Conservation (phyloP, 2,329 filamentous ascomycete genomes). For the Alternaria sp. region DNA sequence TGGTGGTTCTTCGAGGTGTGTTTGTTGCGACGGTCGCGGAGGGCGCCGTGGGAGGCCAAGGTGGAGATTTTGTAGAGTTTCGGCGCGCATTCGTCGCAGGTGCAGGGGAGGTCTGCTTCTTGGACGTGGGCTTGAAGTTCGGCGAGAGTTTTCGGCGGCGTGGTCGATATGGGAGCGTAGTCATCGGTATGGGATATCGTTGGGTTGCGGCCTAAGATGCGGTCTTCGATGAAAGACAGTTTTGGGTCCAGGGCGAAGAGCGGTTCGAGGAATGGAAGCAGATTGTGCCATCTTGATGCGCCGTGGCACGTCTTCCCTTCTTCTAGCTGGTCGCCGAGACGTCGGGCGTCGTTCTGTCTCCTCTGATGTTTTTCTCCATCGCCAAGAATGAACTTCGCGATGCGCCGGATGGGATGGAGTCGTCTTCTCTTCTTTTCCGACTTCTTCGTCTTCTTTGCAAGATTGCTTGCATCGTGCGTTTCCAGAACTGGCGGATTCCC, state of each 20-base stretch:
- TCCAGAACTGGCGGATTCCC: conserved; percentile 8
- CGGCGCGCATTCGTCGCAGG: conserved; percentile 22
- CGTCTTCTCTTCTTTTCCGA: conserved; percentile 7
- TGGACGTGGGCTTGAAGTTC: conserved; percentile 8
- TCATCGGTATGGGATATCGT: background rate
- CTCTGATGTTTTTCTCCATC: background rate
- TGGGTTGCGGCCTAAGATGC: conserved; percentile 14
- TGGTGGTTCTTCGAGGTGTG: background rate
- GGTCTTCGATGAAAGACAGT: conserved; percentile 19
- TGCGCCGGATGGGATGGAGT: conserved; percentile 11
- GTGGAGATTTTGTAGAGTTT: conserved; percentile 16
- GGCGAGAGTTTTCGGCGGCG: conserved; percentile 1
- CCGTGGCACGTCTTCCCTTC: conserved; percentile 13
- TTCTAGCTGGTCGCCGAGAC: background rate
- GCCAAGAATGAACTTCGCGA: conserved; percentile 11
- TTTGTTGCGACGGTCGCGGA: background rate
- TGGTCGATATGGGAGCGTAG: background rate
- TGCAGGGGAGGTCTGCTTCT: conserved; percentile 7
- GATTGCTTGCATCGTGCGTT: background rate
- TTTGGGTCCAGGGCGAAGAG: conserved; percentile 22
- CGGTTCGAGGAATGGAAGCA: conserved; percentile 21
- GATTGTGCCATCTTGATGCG: conserved; percentile 16
- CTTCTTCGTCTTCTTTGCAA: background rate
- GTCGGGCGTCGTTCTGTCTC: background rate
- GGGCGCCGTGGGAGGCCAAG: conserved; percentile 13